Conservation (phyloP, 345 rosid species). For the Camelina laxa region DNA sequence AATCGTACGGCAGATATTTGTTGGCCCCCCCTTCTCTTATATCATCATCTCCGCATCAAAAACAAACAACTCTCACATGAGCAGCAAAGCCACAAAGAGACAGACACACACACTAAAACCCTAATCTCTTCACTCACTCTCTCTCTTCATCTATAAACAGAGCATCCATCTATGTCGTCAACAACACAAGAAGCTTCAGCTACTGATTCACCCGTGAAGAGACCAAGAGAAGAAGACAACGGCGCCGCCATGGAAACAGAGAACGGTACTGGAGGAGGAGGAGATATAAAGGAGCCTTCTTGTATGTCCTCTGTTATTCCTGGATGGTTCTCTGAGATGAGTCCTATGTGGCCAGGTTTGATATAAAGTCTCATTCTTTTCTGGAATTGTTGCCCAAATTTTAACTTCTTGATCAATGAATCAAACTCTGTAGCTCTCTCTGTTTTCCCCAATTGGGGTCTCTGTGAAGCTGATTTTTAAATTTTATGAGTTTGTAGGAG, state of each 20-base stretch:
- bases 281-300: slow-evolving; percentile 28
- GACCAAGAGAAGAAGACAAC: slow-evolving; percentile 53
- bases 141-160: not conserved
- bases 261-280: slow-evolving; percentile 31
- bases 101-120: slow-evolving; percentile 26
- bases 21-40: slow-evolving; percentile 2
- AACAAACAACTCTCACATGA: slow-evolving; percentile 6
- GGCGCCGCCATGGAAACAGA: slow-evolving; percentile 50
- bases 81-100: not conserved
- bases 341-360: slow-evolving; percentile 87
- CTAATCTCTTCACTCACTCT: slow-evolving; percentile 20
- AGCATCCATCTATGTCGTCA: slow-evolving; percentile 26
- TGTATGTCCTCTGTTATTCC: slow-evolving; percentile 67
- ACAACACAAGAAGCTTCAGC: slow-evolving; percentile 29
- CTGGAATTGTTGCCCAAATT: not conserved
- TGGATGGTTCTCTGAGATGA: slow-evolving; percentile 89
- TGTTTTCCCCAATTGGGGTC: not conserved
- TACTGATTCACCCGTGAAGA: slow-evolving; percentile 56
- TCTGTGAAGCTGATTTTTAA: slow-evolving; percentile 3
- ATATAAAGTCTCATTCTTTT: not conserved
- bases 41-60: not conserved
- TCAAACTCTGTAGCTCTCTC: not conserved
- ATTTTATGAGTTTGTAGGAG: slow-evolving; percentile 58
- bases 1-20: slow-evolving; percentile 34
- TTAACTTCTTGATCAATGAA: not conserved